Conservation (phyloP, 202 grass and related monocot species). For the Elaeis oleifera region DNA sequence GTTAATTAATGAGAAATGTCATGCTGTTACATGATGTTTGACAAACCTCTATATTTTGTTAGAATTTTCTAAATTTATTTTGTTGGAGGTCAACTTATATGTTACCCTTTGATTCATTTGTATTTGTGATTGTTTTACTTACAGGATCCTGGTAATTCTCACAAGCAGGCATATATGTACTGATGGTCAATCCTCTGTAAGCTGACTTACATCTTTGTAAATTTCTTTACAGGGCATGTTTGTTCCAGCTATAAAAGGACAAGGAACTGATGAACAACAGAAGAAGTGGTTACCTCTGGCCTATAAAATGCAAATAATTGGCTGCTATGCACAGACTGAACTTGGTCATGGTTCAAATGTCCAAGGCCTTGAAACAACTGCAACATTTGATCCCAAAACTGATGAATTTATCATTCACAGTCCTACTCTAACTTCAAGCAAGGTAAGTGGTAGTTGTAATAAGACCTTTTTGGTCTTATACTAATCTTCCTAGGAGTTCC, state of each 20-base stretch:
- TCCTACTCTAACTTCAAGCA: constrained; percentile 94
- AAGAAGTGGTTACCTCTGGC: constrained; percentile 86
- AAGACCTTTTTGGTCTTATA: too few species aligned
- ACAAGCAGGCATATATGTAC: not conserved
- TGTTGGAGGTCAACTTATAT: too few species aligned
- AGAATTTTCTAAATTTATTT: too few species aligned
- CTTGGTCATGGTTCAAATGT: constrained; percentile 96
- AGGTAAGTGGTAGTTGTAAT: constrained; percentile 34
- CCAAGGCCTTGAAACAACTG: constrained; percentile 98
- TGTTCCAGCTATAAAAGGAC: constrained; percentile 96
- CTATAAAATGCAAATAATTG: constrained; percentile 89
- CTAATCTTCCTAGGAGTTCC: not conserved
- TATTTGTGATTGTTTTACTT: too few species aligned
- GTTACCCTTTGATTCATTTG: too few species aligned
- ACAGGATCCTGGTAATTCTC: not conserved
- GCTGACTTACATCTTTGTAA: not conserved
- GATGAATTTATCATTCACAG: constrained; percentile 97
- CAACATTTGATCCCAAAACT: constrained; percentile 72
- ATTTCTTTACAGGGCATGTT: constrained; percentile 76
- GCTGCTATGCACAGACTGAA: constrained; percentile 99
- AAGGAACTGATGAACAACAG: constrained; percentile 90
- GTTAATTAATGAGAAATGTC: too few species aligned
- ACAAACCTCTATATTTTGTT: too few species aligned
- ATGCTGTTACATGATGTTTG: too few species aligned
- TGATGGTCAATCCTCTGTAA: not conserved